These are phyloP conservation scores for Pseudogymnoascus sp. DNA, from an alignment of 2,329 filamentous ascomycete species.

Conservation along the genomic window DNA sequence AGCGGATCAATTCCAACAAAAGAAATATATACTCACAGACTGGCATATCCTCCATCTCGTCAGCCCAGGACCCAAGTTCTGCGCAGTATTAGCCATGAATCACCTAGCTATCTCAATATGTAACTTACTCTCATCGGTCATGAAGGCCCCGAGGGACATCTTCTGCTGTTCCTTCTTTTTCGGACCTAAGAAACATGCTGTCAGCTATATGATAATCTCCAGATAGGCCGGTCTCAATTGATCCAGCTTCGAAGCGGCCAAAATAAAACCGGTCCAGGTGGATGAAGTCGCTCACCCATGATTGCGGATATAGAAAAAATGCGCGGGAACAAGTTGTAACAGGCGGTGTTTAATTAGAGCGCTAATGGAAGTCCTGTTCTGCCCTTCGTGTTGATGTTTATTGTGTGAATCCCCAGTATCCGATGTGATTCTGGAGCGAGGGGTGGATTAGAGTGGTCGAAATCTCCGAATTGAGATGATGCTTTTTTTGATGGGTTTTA, in stretches of 20 bases:
- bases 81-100: conserved; percentile 34
- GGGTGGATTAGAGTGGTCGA: conserved; percentile 1
- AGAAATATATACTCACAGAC: conserved; percentile 25
- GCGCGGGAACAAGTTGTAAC: not conserved
- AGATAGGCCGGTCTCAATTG: not conserved
- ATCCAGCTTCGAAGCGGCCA: not conserved
- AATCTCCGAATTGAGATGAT: conserved; percentile 8
- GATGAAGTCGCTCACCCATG: conserved; percentile 2
- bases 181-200: conserved; percentile 14
- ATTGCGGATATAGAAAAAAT: conserved; percentile 8
- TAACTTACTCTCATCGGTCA: conserved; percentile 78
- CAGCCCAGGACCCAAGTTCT: conserved; percentile 90
- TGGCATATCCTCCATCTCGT: conserved; percentile 81
- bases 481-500: conserved; percentile 8
- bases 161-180: conserved; percentile 81
- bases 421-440: conserved; percentile 6
- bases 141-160: conserved; percentile 95
- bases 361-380: not conserved
- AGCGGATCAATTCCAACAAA: not conserved
- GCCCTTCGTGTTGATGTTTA: conserved; percentile 4
- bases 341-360: not conserved
- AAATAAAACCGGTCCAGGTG: not conserved
- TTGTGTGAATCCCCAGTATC: conserved; percentile 3
- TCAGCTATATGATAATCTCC: not conserved
- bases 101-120: conserved; percentile 30